Conservation (phyloP, 2,329 filamentous ascomycete genomes). For the Chaetomium sp. region DNA sequence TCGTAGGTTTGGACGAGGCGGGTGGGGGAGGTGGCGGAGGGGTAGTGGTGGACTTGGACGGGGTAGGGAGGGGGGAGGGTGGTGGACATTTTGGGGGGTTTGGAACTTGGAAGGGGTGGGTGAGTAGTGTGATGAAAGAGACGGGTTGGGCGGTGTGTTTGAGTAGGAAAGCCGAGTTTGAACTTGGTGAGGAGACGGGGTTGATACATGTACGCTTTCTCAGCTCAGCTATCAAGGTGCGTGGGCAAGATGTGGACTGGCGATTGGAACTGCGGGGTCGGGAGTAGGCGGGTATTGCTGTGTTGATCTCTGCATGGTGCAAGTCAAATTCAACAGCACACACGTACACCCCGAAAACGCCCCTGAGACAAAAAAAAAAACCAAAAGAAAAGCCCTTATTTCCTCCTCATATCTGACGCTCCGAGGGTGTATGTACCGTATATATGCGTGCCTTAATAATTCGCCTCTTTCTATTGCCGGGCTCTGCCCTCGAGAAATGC, state of each 20-base stretch:
- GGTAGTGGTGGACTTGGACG: conserved; percentile 21
- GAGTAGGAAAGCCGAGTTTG: background rate
- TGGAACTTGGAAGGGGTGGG: too few relatives aligned
- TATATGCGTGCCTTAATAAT: too few relatives aligned
- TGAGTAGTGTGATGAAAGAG: background rate
- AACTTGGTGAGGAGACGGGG: background rate
- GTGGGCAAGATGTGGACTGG: background rate
- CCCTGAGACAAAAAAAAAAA: background rate
- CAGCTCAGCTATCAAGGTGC: background rate
- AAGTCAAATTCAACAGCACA: background rate
- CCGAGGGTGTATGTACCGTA: background rate
- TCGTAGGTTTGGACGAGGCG: conserved; percentile 25
- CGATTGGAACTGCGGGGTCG: conserved; percentile 32
- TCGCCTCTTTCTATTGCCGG: background rate
- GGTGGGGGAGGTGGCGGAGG: background rate
- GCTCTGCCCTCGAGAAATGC: too few relatives aligned
- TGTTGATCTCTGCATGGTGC: background rate
- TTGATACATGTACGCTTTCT: background rate
- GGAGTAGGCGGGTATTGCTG: conserved; percentile 49
- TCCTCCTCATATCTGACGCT: background rate
- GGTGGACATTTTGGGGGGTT: conserved; percentile 2
- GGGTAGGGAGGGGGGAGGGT: conserved; percentile 8
- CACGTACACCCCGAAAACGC: background rate
- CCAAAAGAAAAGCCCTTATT: background rate
- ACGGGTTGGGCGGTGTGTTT: background rate